phyloP scores from a whole-genome alignment of 2,329 filamentous ascomycete genomes.

The Echinosphaeria canescens region DNA sequence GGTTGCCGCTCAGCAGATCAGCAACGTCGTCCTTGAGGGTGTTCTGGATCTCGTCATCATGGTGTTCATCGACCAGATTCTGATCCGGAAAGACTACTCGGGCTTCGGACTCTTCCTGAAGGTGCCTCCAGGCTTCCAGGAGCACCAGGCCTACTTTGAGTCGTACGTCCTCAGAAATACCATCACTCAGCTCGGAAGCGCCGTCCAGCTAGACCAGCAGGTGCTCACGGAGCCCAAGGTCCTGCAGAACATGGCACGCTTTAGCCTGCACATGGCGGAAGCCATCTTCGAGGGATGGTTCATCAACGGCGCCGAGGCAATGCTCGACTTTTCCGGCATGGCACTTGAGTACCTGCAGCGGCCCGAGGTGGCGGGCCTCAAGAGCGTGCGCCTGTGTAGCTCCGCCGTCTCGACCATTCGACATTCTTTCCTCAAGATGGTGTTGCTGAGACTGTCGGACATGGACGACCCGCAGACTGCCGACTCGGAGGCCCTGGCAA shows the following conservation, averaged over 20 bases:
- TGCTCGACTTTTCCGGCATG: constrained; percentile 71
- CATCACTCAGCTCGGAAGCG: constrained; percentile 46
- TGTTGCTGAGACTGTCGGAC: constrained; percentile 66
- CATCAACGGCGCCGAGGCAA: constrained; percentile 61
- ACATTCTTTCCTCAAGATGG: constrained; percentile 54
- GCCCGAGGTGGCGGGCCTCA: constrained; percentile 59
- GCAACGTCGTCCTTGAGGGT: constrained; percentile 51
- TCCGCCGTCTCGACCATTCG: constrained; percentile 63
- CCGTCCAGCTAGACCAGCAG: constrained; percentile 49
- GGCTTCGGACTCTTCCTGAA: constrained; percentile 74
- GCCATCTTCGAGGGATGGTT: constrained; percentile 96
- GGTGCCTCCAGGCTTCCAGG: constrained; percentile 78
- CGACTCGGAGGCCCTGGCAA: constrained; percentile 40
- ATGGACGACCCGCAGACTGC: constrained; percentile 43
- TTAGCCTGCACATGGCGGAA: constrained; percentile 65
- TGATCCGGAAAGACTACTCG: constrained; percentile 73
- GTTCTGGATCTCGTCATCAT: constrained; percentile 57
- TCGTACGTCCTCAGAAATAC: constrained; percentile 68
- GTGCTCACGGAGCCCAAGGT: constrained; percentile 62
- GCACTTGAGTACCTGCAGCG: constrained; percentile 77
- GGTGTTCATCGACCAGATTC: constrained; percentile 70
- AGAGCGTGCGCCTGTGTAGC: constrained; percentile 78
- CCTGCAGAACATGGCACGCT: constrained; percentile 68
- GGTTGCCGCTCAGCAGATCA: constrained; percentile 25
- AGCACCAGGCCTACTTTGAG: constrained; percentile 90